Evolutionary conservation across 129 eudicot genomes (phyloP).

Genomic region (Escallonia rubra): DNA sequence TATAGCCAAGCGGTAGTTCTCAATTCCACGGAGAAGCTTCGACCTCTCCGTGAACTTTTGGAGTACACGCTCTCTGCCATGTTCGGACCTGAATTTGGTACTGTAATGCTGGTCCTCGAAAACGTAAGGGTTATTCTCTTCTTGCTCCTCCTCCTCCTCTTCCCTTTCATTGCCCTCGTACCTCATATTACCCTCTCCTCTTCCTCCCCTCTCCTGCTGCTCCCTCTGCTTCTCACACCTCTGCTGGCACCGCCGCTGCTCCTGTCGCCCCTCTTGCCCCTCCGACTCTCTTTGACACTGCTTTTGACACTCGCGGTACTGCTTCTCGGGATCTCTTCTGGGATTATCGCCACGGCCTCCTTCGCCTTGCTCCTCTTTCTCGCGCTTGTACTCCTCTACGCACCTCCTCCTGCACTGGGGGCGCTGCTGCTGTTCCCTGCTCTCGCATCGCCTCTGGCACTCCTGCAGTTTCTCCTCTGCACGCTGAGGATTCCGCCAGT

Average conservation of each 20-base stretch:
- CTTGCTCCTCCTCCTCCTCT: conserved; percentile 15
- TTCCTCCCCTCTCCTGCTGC: background rate
- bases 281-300: background rate
- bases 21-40: conserved; percentile 45
- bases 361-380: conserved; percentile 7
- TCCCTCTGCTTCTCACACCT: conserved; percentile 11
- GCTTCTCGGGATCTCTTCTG: background rate
- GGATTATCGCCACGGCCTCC: conserved; percentile 4
- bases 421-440: conserved; percentile 3
- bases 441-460: conserved; percentile 23
- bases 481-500: background rate
- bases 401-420: conserved; percentile 13
- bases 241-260: background rate
- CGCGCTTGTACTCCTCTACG: conserved; percentile 13
- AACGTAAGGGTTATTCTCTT: conserved; percentile 44
- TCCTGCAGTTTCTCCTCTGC: conserved; percentile 5
- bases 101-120: conserved; percentile 60
- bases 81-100: conserved; percentile 32
- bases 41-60: conserved; percentile 63
- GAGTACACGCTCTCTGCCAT: conserved; percentile 49
- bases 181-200: background rate
- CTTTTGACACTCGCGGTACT: background rate
- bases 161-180: conserved; percentile 4
- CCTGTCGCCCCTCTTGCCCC: conserved; percentile 5
- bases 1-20: conserved; percentile 51